Percentiles rank a stretch among this genome's conserved stretches.
Conservation (phyloP, 106 monocot genomes). For the Allium sativum region DNA sequence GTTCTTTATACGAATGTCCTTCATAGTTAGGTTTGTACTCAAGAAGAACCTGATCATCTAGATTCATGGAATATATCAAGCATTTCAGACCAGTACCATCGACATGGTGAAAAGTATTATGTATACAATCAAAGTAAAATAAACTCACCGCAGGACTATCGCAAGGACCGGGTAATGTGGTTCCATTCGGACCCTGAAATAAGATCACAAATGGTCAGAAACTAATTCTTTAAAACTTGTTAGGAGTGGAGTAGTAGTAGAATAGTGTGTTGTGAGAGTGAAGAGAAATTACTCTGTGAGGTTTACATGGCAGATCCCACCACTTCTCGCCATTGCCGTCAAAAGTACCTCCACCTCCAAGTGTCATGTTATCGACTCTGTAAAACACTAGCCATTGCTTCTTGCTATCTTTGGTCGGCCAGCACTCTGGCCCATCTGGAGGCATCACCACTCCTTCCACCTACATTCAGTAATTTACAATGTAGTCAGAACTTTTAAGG, state of each 20-base stretch:
- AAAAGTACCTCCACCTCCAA: constrained; percentile 60
- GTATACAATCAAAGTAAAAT: background rate
- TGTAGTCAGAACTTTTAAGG: too few relatives aligned
- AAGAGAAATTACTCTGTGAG: constrained; percentile 64
- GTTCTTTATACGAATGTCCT: constrained; percentile 68
- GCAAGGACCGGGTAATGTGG: constrained; percentile 83
- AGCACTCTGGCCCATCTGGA: constrained; percentile 78
- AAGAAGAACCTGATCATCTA: constrained; percentile 94
- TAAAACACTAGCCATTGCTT: constrained; percentile 87
- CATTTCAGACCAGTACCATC: too few relatives aligned
- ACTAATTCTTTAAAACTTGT: background rate
- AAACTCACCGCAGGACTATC: constrained; percentile 85
- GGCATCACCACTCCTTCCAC: constrained; percentile 89
- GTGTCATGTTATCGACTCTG: constrained; percentile 55
- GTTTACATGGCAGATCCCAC: constrained; percentile 97
- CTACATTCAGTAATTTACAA: constrained; percentile 21
- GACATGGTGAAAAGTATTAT: too few relatives aligned
- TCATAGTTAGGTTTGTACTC: constrained; percentile 57
- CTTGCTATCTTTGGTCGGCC: constrained; percentile 74
- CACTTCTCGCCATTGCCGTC: constrained; percentile 91
- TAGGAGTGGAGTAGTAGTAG: background rate
- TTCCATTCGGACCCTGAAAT: constrained; percentile 81
- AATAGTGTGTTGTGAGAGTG: background rate
- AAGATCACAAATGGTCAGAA: background rate
- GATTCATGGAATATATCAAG: constrained; percentile 1